Evolutionary conservation across 768 basidiomycete genomes (phyloP).

Genomic region (Porphyrellus cyaneotinctus): DNA sequence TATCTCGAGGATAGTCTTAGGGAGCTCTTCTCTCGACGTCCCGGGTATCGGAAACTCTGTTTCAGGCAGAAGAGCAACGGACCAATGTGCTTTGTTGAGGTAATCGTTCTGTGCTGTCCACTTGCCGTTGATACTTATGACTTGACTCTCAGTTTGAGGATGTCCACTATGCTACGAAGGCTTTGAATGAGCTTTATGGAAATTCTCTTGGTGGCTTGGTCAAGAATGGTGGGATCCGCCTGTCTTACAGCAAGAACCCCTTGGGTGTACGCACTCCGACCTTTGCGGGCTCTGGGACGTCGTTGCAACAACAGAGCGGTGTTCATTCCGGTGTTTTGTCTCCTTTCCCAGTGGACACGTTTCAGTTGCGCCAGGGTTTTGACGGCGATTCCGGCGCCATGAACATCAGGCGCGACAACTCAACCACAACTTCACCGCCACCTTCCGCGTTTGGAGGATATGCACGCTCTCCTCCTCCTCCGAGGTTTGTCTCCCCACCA

Average conservation of each 20-base stretch:
- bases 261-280: conserved; percentile 87
- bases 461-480: conserved; percentile 33
- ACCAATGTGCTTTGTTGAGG: conserved; percentile 99
- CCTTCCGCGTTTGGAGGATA: conserved; percentile 27
- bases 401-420: conserved; percentile 25
- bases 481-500: conserved; percentile 33
- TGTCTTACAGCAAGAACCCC: conserved; percentile 98
- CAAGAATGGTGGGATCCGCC: conserved; percentile 91
- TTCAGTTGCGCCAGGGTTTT: conserved; percentile 30
- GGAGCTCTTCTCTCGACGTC: conserved; percentile 71
- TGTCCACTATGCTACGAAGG: conserved; percentile 75
- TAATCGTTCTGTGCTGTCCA: conserved; percentile 30
- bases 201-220: conserved; percentile 87
- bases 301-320: conserved; percentile 26
- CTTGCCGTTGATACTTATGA: neutral
- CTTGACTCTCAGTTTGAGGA: conserved; percentile 72
- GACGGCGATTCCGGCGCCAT: conserved; percentile 21
- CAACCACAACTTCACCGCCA: conserved; percentile 22
- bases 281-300: conserved; percentile 36
- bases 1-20: conserved; percentile 85
- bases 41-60: conserved; percentile 88
- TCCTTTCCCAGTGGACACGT: conserved; percentile 27
- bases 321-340: conserved; percentile 22
- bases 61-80: conserved; percentile 97
- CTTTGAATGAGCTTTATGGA: conserved; percentile 89